Conservation (phyloP, 495 filamentous ascomycete genomes). For the Hypoxylon intermedium region DNA sequence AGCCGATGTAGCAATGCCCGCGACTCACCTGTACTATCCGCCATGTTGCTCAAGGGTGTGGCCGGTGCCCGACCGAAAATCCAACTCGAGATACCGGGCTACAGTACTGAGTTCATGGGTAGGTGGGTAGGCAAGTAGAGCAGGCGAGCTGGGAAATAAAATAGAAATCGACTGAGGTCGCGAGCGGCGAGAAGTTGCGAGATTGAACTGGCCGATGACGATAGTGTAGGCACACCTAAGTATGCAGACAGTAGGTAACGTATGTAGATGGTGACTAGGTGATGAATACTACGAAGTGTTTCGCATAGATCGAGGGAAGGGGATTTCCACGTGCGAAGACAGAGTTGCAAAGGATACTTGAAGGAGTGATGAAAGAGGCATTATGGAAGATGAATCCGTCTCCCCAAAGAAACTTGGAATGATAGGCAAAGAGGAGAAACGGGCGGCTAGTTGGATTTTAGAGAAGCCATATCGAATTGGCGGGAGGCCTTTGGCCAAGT, state of each 20-base stretch:
- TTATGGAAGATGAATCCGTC: slow-evolving; percentile 14
- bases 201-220: slow-evolving; percentile 2
- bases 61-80: slow-evolving; percentile 17
- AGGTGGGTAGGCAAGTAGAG: not conserved
- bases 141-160: slow-evolving; percentile 1
- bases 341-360: slow-evolving; percentile 1
- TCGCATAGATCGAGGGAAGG: slow-evolving; percentile 10
- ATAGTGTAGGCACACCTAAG: slow-evolving; percentile 1
- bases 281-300: slow-evolving; percentile 9
- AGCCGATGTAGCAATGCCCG: too few relatives aligned
- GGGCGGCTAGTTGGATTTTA: slow-evolving; percentile 25
- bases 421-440: slow-evolving; percentile 16
- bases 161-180: not conserved
- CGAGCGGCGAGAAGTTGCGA: not conserved
- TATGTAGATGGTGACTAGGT: slow-evolving; percentile 5
- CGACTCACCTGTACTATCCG: slow-evolving; percentile 33
- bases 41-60: slow-evolving; percentile 19
- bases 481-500: slow-evolving; percentile 20
- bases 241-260: not conserved
- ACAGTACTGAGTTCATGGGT: slow-evolving; percentile 14
- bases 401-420: slow-evolving; percentile 15
- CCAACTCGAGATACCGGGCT: slow-evolving; percentile 9
- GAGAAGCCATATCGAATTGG: slow-evolving; percentile 24
- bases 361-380: slow-evolving; percentile 16
- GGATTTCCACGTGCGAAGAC: slow-evolving; percentile 12